Conservation (phyloP, 2,329 filamentous ascomycete species). For the Verticillium dahliae region DNA sequence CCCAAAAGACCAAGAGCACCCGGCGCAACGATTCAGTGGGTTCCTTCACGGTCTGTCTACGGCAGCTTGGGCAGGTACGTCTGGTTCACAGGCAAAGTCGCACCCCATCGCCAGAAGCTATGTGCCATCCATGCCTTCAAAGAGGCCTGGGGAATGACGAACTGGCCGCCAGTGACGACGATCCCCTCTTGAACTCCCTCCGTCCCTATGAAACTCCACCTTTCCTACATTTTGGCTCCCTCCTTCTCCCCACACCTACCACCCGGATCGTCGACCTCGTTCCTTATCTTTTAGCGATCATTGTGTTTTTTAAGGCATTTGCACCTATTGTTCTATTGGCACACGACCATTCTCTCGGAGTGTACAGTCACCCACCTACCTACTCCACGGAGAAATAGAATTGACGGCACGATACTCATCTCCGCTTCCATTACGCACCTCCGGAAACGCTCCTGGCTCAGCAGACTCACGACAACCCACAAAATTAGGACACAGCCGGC, state of each 20-base stretch:
- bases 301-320: not conserved
- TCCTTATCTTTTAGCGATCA: not conserved
- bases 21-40: not conserved
- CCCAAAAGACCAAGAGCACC: conserved; percentile 2
- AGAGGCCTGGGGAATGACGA: not conserved
- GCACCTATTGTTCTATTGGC: not conserved
- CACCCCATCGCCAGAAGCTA: not conserved
- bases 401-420: no score
- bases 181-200: not conserved
- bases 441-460: not conserved
- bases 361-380: not conserved
- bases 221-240: not conserved
- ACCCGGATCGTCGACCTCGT: not conserved
- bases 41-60: not conserved
- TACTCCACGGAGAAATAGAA: not conserved
- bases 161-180: not conserved
- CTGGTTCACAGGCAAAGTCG: not conserved
- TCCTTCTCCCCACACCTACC: not conserved
- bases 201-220: not conserved
- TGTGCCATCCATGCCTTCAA: not conserved
- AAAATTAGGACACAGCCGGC: not conserved
- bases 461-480: not conserved
- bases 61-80: no score
- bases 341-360: not conserved
- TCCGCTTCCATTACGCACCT: no score